Base-by-base conservation (phyloP, 345 rosid species). In the Schrenkiella parvula region DNA sequence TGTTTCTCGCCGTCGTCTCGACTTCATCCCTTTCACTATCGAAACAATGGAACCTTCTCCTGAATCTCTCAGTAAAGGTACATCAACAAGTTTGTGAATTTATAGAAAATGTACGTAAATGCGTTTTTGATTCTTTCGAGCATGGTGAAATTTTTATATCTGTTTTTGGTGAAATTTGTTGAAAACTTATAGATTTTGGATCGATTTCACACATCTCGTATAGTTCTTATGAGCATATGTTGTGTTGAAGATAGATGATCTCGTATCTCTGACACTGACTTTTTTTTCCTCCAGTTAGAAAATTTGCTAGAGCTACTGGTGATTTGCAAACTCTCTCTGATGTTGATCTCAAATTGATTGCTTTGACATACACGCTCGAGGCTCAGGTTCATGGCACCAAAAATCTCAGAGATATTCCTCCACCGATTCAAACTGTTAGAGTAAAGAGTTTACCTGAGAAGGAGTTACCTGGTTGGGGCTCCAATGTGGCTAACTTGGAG, bases 391-490 rank as follows among this genome's bases (percentile, higher is more conserved):
- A 93, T 76, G 98, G 98, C 8, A 85, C 83, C 4, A 75, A 66
- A 41, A 84, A 87, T 77, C 58, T 93, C 7, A 89, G 90, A 76
- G 89, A 87, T 56, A 86, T 67, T 0, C 97, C 98, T 39, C 91
- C 87, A 3, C 93, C 93, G 42, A 83, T 90, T 17, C 90, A 89
- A 48, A 80, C 89, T 0, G 86, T 93, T 55, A 84, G 76, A 17
- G 87, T 87, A 19, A 90, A 78, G 86, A 87, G 95, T 70, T 78
- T 90, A 61, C 93, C 92, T 1, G 97, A 87, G 73, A 89, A 87
- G 82, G 96, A 89, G 0, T 35, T 89, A 83, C 96, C 93, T 35
- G 98, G 98, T 23, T 95, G 99, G 99, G 98, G 98, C 8, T 79
- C 86, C 6, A 95, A 91, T 84, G 98, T 95, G 42, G 79, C 96